Percentiles rank a stretch among this genome's conserved stretches.
phyloP scores from a whole-genome alignment of 2,329 filamentous ascomycete species.

The Pseudopithomyces maydicus region DNA sequence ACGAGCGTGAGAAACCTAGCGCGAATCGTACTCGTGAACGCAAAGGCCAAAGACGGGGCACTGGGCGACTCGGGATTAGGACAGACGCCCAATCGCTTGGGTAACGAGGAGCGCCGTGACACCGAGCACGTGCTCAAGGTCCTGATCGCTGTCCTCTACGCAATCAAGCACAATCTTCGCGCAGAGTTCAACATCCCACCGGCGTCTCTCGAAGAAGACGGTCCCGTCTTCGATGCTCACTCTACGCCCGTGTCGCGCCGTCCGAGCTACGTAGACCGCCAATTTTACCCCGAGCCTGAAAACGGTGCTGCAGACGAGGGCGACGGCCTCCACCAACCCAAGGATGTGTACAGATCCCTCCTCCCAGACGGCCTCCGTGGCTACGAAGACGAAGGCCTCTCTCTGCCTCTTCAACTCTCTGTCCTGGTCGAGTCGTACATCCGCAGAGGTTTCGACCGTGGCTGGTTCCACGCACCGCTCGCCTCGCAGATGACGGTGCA shows the following conservation, averaged over 20 bases:
- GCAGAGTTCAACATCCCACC: conserved; percentile 61
- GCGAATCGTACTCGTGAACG: conserved; percentile 59
- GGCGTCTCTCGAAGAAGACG: conserved; percentile 29
- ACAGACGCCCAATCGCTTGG: conserved; percentile 13
- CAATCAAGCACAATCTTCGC: conserved; percentile 67
- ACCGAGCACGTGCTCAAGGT: conserved; percentile 64
- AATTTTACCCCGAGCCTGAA: conserved; percentile 6
- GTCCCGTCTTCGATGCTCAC: conserved; percentile 20
- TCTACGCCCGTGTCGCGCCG: conserved; percentile 24
- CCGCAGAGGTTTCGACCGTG: conserved; percentile 58
- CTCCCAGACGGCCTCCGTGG: conserved; percentile 57
- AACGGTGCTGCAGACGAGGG: conserved; percentile 35
- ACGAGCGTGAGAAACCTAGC: conserved; percentile 66
- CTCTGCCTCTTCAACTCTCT: conserved; percentile 64
- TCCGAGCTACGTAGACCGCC: conserved; percentile 37
- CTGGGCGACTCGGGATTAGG: conserved; percentile 2
- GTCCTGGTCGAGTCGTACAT: conserved; percentile 66
- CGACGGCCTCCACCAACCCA: conserved; percentile 12
- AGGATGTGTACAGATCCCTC: conserved; percentile 57
- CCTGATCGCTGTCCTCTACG: conserved; percentile 65
- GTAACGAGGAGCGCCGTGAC: conserved; percentile 55
- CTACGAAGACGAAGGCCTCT: conserved; percentile 62
- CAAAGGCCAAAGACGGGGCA: conserved; percentile 29
- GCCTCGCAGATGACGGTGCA: conserved; percentile 63
- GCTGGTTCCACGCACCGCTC: conserved; percentile 65